Evolutionary conservation across 129 eudicot genomes (phyloP).

Genomic region (Erigeron canadensis): DNA sequence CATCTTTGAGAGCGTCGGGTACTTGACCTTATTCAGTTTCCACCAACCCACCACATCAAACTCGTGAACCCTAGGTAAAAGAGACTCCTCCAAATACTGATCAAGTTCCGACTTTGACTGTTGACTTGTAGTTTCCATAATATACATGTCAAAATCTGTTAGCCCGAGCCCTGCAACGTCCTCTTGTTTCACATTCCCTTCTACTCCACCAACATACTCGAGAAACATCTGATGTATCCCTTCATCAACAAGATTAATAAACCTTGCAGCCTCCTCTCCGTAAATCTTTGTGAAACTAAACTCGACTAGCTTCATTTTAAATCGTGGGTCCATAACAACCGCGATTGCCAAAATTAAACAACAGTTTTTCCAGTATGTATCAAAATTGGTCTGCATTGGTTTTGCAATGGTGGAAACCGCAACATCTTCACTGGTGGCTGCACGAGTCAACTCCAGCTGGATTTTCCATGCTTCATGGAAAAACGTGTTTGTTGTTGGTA

Average conservation of each 20-base stretch:
- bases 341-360: conserved; percentile 77
- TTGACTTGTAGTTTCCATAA: conserved; percentile 79
- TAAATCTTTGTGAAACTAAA: conserved; percentile 88
- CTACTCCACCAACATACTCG: conserved; percentile 57
- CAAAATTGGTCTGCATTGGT: conserved; percentile 74
- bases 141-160: conserved; percentile 70
- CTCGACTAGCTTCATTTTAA: conserved; percentile 91
- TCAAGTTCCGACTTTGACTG: conserved; percentile 68
- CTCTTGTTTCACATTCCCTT: conserved; percentile 43
- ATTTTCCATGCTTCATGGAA: conserved; percentile 97
- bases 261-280: conserved; percentile 63
- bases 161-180: conserved; percentile 66
- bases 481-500: conserved; percentile 75
- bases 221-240: conserved; percentile 87
- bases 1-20: conserved; percentile 81
- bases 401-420: conserved; percentile 46
- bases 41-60: conserved; percentile 95
- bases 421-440: conserved; percentile 62
- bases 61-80: conserved; percentile 75
- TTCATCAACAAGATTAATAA: conserved; percentile 71
- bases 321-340: conserved; percentile 96
- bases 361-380: conserved; percentile 71
- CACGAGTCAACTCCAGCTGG: conserved; percentile 82
- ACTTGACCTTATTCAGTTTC: conserved; percentile 70
- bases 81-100: conserved; percentile 79